Evolutionary conservation across 2,329 filamentous ascomycete species (phyloP).

Genomic region (Shiraia bambusicola): DNA sequence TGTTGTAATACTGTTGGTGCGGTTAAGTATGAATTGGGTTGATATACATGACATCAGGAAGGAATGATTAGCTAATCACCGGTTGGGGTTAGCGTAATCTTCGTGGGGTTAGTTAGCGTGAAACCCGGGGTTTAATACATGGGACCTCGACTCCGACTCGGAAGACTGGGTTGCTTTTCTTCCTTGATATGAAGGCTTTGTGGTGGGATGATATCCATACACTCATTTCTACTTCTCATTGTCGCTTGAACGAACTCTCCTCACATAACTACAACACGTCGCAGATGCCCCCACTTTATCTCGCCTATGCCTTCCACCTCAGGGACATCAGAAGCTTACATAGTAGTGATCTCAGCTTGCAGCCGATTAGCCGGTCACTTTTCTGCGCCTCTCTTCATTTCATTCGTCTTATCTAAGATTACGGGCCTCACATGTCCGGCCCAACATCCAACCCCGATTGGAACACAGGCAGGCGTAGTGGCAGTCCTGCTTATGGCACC

Average conservation of each 20-base stretch:
- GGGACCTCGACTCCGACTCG: not conserved
- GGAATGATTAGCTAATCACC: too few relatives aligned
- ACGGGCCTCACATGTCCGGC: constrained; percentile 26
- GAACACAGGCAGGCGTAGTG: constrained; percentile 12
- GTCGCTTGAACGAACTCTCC: too few relatives aligned
- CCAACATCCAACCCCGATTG: constrained; percentile 31
- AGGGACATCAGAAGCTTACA: not conserved
- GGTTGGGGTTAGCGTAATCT: not conserved
- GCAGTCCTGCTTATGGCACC: constrained; percentile 27
- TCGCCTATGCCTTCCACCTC: not conserved
- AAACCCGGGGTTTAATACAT: constrained; percentile 1
- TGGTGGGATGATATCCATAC: not conserved
- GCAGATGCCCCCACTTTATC: not conserved
- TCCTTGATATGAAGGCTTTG: not conserved
- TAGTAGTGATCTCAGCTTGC: not conserved
- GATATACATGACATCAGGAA: too few relatives aligned
- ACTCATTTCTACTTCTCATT: not conserved
- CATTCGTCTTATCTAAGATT: constrained; percentile 1
- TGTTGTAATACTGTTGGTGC: too few relatives aligned
- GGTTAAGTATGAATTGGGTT: too few relatives aligned
- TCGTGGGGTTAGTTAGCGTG: constrained; percentile 2
- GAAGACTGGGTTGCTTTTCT: constrained; percentile 1
- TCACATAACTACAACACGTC: too few relatives aligned
- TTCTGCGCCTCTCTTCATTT: not conserved
- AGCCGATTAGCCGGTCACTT: not conserved